Percentiles rank a stretch among this genome's conserved stretches.
Conservation (phyloP, 1,284 basidiomycete genomes). For the Cutaneotrichosporon dermatis region DNA sequence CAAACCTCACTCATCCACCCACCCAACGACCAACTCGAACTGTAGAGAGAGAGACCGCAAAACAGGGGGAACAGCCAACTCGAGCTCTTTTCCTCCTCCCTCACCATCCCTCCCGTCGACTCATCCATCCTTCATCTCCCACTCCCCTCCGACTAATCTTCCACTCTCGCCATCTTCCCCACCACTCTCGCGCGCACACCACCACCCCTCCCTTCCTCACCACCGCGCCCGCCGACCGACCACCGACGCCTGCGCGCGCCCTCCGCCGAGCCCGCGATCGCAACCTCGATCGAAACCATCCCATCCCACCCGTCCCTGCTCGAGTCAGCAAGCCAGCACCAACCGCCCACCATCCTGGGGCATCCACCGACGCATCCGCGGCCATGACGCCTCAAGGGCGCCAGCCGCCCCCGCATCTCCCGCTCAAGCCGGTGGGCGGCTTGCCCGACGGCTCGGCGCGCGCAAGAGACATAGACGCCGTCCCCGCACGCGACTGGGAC, state of each 20-base stretch:
- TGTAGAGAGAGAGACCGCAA: neutral
- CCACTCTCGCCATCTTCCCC: neutral
- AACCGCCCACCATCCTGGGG: neutral
- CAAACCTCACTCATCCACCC: too few species aligned
- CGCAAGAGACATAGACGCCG: slow-evolving; percentile 20
- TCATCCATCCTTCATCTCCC: neutral
- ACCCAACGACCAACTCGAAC: too few species aligned
- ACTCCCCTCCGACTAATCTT: neutral
- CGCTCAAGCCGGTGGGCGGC: slow-evolving; percentile 20
- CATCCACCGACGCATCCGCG: slow-evolving; percentile 1
- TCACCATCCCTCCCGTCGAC: neutral
- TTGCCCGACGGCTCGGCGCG: slow-evolving; percentile 12
- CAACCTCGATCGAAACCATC: too few species aligned
- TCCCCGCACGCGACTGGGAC: slow-evolving; percentile 12
- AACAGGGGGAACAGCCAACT: neutral
- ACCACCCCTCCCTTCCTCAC: neutral
- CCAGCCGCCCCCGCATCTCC: slow-evolving; percentile 22
- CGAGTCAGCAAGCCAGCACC: neutral
- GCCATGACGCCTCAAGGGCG: slow-evolving; percentile 23
- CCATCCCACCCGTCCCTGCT: too few species aligned
- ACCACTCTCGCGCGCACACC: neutral
- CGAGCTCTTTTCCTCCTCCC: neutral
- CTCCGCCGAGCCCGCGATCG: too few species aligned
- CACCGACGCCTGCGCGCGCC: too few species aligned
- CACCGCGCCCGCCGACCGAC: too few species aligned